Evolutionary conservation across 2,329 filamentous ascomycete species (phyloP), one percentile per base, ranked within the genome.

Genomic region (Trichophyton simii): DNA sequence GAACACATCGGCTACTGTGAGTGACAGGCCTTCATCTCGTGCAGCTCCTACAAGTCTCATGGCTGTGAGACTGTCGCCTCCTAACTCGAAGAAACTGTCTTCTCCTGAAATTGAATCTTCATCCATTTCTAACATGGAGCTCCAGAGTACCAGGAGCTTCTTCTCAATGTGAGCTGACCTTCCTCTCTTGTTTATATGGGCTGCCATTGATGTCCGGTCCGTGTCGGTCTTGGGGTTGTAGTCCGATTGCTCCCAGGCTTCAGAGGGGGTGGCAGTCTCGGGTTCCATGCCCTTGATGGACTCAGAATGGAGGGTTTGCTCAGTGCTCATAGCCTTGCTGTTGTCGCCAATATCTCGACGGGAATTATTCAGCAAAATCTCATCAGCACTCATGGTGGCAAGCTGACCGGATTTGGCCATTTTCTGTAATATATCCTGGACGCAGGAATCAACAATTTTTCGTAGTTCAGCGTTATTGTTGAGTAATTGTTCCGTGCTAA

Each of bases 1-100:
- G 69, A 78, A 78, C 44, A 77, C 72, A 65, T 77, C 74, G 3
- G 74, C 73, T 18, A 78, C 75, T 5, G 74, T 76, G 58, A 78
- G 67, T 28, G 69, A 68, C 58, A 76, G 60, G 13, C 74, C 74
- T 22, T 73, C 71, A 36, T 75, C 72, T 5, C 73, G 71, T 34
- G 73, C 74, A 34, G 71, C 72, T 57, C 72, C 72, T 20, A 74
- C 74, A 65, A 76, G 70, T 50, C 71, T 74, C 73, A 76, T 76
- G 4, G 74, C 74, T 22, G 69, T 71, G 58, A 76, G 74, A 63
- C 73, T 75, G 60, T 76, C 74, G 31, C 74, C 74, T 8, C 74
- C 74, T 18, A 76, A 59, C 38, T 73, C 71, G 66, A 76, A 76
- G 68, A 78, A 78, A 63, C 72, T 77, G 52, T 74, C 72, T 28